Conservation (phyloP, 2,329 filamentous ascomycete species). For the Fusarium illudens region DNA sequence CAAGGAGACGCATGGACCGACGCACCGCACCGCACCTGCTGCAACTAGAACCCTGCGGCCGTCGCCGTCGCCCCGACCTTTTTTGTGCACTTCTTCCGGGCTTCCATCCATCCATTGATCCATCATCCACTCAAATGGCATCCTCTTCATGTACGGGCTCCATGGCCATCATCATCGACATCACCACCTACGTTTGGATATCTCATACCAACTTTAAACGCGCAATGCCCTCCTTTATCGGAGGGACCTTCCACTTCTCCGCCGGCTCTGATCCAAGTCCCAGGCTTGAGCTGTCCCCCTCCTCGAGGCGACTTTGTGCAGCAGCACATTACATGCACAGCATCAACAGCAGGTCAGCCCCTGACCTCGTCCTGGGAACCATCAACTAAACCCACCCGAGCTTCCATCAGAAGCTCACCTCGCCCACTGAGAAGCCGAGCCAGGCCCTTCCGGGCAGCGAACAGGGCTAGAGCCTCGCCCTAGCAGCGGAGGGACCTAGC, state of each 20-base stretch:
- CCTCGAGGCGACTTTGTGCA: conserved; percentile 1
- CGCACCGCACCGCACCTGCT: conserved; percentile 29
- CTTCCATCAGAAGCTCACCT: conserved; percentile 32
- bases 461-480: conserved; percentile 35
- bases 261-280: not conserved
- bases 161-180: conserved; percentile 19
- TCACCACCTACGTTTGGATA: conserved; percentile 7
- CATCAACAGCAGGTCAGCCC: conserved; percentile 29
- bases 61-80: conserved; percentile 32
- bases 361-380: conserved; percentile 31
- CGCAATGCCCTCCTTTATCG: not conserved
- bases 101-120: conserved; percentile 20
- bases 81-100: conserved; percentile 27
- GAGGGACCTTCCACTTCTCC: not conserved
- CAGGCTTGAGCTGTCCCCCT: conserved; percentile 1
- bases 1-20: conserved; percentile 11
- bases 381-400: conserved; percentile 26
- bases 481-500: conserved; percentile 33
- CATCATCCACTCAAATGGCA: conserved; percentile 23
- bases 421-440: conserved; percentile 26
- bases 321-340: not conserved
- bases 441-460: conserved; percentile 31
- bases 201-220: not conserved
- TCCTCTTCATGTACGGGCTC: conserved; percentile 16
- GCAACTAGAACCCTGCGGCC: conserved; percentile 33